Evolutionary conservation across 345 rosid species (phyloP).

Genomic region (Brassica carinata): DNA sequence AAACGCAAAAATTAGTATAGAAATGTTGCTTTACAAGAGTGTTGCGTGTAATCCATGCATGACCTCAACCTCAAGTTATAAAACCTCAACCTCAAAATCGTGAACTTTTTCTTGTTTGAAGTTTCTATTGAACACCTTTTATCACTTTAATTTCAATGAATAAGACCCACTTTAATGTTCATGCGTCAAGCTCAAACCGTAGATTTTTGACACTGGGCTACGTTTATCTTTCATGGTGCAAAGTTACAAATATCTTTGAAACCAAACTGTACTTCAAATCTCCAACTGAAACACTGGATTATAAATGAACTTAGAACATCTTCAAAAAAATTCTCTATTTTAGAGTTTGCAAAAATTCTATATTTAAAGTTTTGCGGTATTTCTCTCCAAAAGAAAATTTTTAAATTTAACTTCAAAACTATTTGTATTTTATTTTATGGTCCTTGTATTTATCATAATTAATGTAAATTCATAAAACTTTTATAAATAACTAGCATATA

Average conservation of each 20-base stretch:
- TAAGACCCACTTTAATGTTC: neutral
- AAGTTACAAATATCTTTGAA: neutral
- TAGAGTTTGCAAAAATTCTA: no score
- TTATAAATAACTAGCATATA: no score
- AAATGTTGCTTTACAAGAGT: neutral
- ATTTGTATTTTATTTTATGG: no score
- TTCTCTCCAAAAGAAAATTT: no score
- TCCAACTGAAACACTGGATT: neutral
- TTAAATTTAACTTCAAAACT: no score
- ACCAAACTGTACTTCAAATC: neutral
- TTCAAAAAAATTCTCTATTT: no score
- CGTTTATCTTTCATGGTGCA: neutral
- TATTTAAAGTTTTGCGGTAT: no score
- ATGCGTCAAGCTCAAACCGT: neutral
- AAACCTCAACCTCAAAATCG: neutral
- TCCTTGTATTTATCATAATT: no score
- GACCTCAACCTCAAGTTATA: slow-evolving; percentile 6
- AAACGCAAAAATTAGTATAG: neutral
- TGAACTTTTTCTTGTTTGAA: neutral
- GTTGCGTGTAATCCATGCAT: slow-evolving; percentile 3
- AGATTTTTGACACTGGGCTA: neutral
- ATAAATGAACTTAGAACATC: neutral
- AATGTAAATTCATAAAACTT: no score
- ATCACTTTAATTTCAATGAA: neutral
- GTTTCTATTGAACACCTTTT: neutral